Evolutionary conservation across 1,284 basidiomycete species (phyloP).

Genomic region (Cerrena zonata): DNA sequence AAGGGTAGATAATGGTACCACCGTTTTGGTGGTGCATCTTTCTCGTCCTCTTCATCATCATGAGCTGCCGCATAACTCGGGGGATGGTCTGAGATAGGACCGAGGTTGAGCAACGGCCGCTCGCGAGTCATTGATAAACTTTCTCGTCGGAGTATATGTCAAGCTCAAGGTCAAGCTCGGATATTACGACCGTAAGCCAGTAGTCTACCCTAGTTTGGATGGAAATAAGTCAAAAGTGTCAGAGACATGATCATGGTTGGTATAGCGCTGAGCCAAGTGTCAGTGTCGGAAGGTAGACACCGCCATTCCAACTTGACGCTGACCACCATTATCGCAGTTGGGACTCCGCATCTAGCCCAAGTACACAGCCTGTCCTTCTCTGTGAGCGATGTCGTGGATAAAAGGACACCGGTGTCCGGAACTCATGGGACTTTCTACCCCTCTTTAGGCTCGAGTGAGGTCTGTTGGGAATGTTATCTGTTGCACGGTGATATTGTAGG

Average conservation of each 20-base stretch:
- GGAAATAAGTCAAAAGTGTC: background rate
- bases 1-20: conserved; percentile 60
- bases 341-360: background rate
- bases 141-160: background rate
- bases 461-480: too few relatives aligned
- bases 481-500: too few relatives aligned
- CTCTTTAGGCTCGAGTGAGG: too few relatives aligned
- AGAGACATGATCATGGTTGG: background rate
- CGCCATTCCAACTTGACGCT: background rate
- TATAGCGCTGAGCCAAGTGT: background rate
- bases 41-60: conserved; percentile 32
- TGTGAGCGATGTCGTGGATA: too few relatives aligned
- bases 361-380: too few relatives aligned
- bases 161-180: background rate
- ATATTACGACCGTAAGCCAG: background rate
- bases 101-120: conserved; percentile 14
- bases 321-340: conserved; percentile 4
- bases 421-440: too few relatives aligned
- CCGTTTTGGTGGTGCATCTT: conserved; percentile 40
- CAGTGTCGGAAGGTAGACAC: background rate
- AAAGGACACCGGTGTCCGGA: too few relatives aligned
- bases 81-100: conserved; percentile 9
- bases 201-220: background rate
- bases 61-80: conserved; percentile 19
- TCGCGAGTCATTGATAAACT: background rate